Base-by-base conservation (phyloP, 2,329 filamentous ascomycete species). In the Arthrobotrys entomopaga region DNA sequence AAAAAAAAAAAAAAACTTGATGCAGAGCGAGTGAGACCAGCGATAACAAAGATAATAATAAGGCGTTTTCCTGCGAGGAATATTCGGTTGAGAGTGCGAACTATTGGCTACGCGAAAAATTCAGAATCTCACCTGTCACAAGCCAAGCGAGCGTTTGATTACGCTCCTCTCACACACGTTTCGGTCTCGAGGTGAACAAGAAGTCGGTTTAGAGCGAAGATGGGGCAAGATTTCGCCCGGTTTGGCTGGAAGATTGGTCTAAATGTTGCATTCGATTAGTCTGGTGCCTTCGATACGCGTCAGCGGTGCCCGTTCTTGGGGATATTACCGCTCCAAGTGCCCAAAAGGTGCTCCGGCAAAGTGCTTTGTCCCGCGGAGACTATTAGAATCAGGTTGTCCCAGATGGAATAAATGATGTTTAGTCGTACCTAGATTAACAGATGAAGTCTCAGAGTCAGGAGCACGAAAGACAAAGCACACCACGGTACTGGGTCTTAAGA, bases 81-180 rank as follows among this genome's bases (percentile, higher is more conserved):
- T 34, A 65, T 66, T 73, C 61, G 69, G 69, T 73, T 73, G 69
- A 53, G 69, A 54, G 42, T 24, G 43, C 53, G 53, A 50, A 58
- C 49, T 50, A 66, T 73, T 65, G 61, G 61, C n/a, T 19, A 46
- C 63, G 54, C 65, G 49, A 50, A 34, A 54, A 48, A 49, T 63
- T 61, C 63, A 61, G 57, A 73, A 66, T 73, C 61, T 73, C 61
- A 73, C 69, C 69, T 61, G 56, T 65, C 67, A 60, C 60, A 65
- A 73, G 67, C 69, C 69, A 73, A 73, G 69, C 69, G 69, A 73
- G 69, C 69, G 69, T 73, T 73, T 66, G 69, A 73, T 73, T 73
- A 64, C 63, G 56, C 48, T 49, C 50, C 29, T 34, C 26, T 7
- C 29, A 7, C 29, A 3, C 67, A 58, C 50, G 29, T 60, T 71